A percentile compares a stretch with the other conserved stretches of the same genome.
Evolutionary conservation across 208 protist genomes (phyloP).

Genomic region (Leishmania turanica): DNA sequence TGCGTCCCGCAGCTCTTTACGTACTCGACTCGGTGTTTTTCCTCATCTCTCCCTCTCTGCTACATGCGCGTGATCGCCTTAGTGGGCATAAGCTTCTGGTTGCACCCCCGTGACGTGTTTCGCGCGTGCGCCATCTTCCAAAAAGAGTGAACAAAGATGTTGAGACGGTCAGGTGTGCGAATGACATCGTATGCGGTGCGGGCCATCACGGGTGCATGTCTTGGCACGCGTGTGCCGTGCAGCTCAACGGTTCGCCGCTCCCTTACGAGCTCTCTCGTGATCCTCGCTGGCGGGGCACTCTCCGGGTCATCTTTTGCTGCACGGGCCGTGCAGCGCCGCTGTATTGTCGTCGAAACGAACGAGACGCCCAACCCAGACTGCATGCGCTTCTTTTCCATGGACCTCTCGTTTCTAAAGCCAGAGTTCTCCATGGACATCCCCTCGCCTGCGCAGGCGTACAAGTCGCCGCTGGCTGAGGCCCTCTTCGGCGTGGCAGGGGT

Average conservation of each 20-base stretch:
- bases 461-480: constrained; percentile 69
- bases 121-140: not conserved
- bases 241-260: not conserved
- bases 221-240: not conserved
- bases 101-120: not conserved
- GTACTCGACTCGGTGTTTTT: not conserved
- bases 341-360: constrained; percentile 74
- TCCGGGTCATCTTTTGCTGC: constrained; percentile 3
- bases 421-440: constrained; percentile 82
- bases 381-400: constrained; percentile 88
- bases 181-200: not conserved
- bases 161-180: not conserved
- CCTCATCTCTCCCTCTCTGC: not conserved
- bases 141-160: not conserved
- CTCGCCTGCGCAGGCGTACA: constrained; percentile 59
- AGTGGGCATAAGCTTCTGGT: not conserved
- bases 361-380: constrained; percentile 88
- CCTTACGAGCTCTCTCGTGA: not conserved
- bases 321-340: constrained; percentile 12
- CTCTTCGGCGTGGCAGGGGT: constrained; percentile 78
- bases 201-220: not conserved
- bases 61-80: too few relatives aligned
- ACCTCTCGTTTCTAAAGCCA: constrained; percentile 80
- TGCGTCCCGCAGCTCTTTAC: not conserved
- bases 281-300: not conserved